A percentile compares a stretch with the other conserved stretches of the same genome.
Evolutionary conservation across 257 asterid species (phyloP).

Genomic region (Eucommia ulmoides): DNA sequence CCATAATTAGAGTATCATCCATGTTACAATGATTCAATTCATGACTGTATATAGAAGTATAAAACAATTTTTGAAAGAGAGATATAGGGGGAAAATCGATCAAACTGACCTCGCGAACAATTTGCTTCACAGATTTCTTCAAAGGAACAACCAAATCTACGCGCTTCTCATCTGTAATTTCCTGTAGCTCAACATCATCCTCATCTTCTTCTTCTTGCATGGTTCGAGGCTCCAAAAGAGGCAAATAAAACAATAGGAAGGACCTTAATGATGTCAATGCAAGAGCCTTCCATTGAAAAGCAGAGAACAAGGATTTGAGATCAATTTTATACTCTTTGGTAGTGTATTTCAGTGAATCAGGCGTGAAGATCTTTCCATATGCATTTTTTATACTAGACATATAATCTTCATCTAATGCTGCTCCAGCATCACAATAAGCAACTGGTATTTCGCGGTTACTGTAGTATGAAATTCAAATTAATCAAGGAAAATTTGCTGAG

Average conservation of each 20-base stretch:
- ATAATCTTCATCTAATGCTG: constrained; percentile 38
- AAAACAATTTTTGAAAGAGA: no score
- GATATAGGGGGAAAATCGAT: not conserved
- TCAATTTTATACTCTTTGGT: constrained; percentile 54
- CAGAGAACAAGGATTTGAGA: constrained; percentile 69
- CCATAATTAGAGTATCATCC: no score
- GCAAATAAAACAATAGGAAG: constrained; percentile 63
- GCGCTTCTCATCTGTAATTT: constrained; percentile 28
- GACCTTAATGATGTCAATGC: constrained; percentile 68
- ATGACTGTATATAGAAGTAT: no score
- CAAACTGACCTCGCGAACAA: constrained; percentile 58
- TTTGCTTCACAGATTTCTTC: constrained; percentile 82
- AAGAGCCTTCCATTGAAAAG: constrained; percentile 72
- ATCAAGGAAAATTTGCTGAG: constrained; percentile 3
- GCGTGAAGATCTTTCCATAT: constrained; percentile 24
- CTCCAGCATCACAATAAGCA: constrained; percentile 67
- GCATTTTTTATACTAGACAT: constrained; percentile 20
- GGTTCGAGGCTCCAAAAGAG: constrained; percentile 88
- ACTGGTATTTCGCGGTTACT: constrained; percentile 31
- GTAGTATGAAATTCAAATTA: constrained; percentile 25
- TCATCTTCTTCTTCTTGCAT: constrained; percentile 42
- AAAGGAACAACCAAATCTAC: constrained; percentile 69
- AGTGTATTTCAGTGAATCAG: constrained; percentile 23
- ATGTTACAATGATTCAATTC: no score
- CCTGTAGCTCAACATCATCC: constrained; percentile 60